phyloP scores from a whole-genome alignment of 2,329 filamentous ascomycete species.

The Cryphonectria radicalis region DNA sequence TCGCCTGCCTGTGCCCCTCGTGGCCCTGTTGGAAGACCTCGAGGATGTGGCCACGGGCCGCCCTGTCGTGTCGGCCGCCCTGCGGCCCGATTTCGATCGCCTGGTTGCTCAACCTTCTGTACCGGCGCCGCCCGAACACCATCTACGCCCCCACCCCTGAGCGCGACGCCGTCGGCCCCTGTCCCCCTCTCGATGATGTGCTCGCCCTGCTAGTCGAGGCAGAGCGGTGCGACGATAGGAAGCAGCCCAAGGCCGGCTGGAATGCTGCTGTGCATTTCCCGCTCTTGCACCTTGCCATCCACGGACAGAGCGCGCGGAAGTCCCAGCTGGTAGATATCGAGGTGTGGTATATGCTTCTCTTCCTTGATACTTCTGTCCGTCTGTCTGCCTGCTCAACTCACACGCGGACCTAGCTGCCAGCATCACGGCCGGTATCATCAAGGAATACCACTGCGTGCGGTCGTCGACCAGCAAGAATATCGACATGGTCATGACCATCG shows the following conservation, averaged over 20 bases:
- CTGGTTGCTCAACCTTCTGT: not conserved
- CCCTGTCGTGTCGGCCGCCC: not conserved
- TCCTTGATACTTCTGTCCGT: not conserved
- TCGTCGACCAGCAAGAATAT: not conserved
- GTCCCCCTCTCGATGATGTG: not conserved
- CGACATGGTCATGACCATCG: not conserved
- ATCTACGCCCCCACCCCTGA: not conserved
- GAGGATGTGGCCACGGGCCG: not conserved
- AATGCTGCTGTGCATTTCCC: not conserved
- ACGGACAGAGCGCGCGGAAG: not conserved
- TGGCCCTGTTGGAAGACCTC: not conserved
- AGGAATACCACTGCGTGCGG: not conserved
- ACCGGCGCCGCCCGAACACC: not conserved
- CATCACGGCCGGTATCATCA: not conserved
- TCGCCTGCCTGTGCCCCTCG: not conserved
- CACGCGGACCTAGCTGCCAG: not conserved
- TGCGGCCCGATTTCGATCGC: not conserved
- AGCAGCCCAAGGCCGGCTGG: slow-evolving; percentile 7
- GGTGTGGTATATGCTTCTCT: not conserved
- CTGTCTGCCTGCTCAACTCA: not conserved
- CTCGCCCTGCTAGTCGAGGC: not conserved
- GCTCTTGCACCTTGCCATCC: not conserved
- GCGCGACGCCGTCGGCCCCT: not conserved
- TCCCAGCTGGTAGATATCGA: not conserved
- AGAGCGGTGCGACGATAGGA: slow-evolving; percentile 2